Conservation (phyloP, 225 moss, liverwort and hornwort genomes). For the Polytrichum formosum region DNA sequence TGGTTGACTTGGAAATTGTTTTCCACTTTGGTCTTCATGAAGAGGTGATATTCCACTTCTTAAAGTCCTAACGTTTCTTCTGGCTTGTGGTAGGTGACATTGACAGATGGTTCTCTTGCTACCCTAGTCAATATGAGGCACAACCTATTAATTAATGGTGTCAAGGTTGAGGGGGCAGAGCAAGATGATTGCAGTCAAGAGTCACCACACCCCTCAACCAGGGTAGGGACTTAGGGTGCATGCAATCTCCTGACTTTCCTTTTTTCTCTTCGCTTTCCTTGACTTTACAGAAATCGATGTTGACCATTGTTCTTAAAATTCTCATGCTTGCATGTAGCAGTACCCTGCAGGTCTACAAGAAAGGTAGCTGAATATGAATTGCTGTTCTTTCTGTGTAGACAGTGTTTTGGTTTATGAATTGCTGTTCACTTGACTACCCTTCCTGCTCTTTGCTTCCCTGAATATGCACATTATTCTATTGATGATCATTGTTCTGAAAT, state of each 20-base stretch:
- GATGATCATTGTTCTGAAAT: neutral
- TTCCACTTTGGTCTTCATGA: too few relatives aligned
- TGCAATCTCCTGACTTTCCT: neutral
- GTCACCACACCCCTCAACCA: slow-evolving; percentile 4
- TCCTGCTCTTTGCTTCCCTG: neutral
- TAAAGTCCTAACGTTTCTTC: neutral
- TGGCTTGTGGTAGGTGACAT: slow-evolving; percentile 46
- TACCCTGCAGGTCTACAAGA: neutral
- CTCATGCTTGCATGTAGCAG: neutral
- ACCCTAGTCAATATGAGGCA: slow-evolving; percentile 70
- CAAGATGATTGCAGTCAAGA: slow-evolving; percentile 9
- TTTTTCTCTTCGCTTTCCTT: neutral
- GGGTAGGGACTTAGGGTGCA: slow-evolving; percentile 20
- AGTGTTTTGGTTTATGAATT: too few relatives aligned
- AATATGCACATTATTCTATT: neutral
- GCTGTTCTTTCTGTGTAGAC: too few relatives aligned
- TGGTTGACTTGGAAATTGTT: too few relatives aligned
- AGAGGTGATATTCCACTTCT: neutral
- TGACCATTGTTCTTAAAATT: neutral
- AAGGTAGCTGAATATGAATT: neutral
- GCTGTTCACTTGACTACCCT: neutral
- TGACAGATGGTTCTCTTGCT: slow-evolving; percentile 79
- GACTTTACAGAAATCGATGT: neutral
- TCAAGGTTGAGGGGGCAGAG: slow-evolving; percentile 42
- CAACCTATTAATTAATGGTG: slow-evolving; percentile 67